Percentiles rank a stretch among this genome's conserved stretches.
Evolutionary conservation across 1,284 basidiomycete genomes (phyloP).

Genomic region (Abortiporus biennis): DNA sequence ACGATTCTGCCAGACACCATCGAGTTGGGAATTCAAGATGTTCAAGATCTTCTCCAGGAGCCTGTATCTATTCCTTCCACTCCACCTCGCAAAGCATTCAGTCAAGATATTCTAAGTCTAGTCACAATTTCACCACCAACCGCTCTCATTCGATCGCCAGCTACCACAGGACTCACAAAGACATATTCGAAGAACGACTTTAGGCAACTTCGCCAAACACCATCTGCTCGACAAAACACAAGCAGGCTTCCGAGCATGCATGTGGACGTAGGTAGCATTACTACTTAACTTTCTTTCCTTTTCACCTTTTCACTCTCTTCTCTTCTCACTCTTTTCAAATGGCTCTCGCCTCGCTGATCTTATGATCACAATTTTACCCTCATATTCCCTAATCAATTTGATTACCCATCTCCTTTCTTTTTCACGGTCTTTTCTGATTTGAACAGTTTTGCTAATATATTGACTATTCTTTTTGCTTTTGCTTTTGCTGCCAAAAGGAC

Average conservation of each 20-base stretch:
- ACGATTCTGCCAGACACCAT: slow-evolving; percentile 18
- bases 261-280: slow-evolving; percentile 53
- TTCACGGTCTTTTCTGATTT: slow-evolving; percentile 2
- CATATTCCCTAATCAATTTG: slow-evolving; percentile 1
- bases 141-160: slow-evolving; percentile 64
- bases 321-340: neutral
- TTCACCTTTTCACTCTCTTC: slow-evolving; percentile 4
- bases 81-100: slow-evolving; percentile 44
- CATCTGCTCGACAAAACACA: slow-evolving; percentile 68
- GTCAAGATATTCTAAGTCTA: slow-evolving; percentile 38
- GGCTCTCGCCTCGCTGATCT: neutral
- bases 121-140: slow-evolving; percentile 65
- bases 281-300: neutral
- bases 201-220: slow-evolving; percentile 58
- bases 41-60: slow-evolving; percentile 21
- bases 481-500: slow-evolving; percentile 17
- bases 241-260: slow-evolving; percentile 78
- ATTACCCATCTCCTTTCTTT: neutral
- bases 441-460: neutral
- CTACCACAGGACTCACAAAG: slow-evolving; percentile 73
- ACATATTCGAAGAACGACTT: slow-evolving; percentile 76
- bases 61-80: slow-evolving; percentile 33
- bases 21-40: slow-evolving; percentile 20
- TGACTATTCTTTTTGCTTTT: slow-evolving; percentile 13
- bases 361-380: neutral